phyloP scores from a whole-genome alignment of 2,329 filamentous ascomycete species.

The Botrytis tulipae region DNA sequence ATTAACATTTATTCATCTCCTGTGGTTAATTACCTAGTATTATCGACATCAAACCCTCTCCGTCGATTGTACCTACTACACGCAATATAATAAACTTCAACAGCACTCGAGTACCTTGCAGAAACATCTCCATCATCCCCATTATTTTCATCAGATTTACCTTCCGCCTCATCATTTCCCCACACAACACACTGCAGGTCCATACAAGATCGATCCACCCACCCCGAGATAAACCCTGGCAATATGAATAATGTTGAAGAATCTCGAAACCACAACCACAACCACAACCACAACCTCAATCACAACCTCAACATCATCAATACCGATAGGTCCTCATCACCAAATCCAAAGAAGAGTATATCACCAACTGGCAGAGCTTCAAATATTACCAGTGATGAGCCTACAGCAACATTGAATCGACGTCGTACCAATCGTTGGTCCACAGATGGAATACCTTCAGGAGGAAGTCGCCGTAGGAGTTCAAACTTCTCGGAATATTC shows the following conservation, averaged over 20 bases:
- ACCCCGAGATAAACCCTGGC: background rate
- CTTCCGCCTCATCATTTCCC: constrained; percentile 4
- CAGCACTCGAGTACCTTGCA: constrained; percentile 3
- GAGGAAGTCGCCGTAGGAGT: constrained; percentile 58
- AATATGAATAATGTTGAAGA: constrained; percentile 20
- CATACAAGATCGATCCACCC: constrained; percentile 5
- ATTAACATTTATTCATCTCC: background rate
- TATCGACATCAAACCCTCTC: background rate
- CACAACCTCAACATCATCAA: constrained; percentile 7
- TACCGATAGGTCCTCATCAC: background rate
- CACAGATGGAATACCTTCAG: constrained; percentile 35
- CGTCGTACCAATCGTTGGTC: constrained; percentile 32
- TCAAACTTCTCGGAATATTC: constrained; percentile 78
- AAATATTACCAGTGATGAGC: constrained; percentile 28
- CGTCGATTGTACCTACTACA: background rate
- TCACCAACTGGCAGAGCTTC: constrained; percentile 19
- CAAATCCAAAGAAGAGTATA: constrained; percentile 17
- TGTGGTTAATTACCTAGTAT: background rate
- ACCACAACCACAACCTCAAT: constrained; percentile 16
- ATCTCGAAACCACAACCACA: constrained; percentile 8
- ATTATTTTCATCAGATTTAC: background rate
- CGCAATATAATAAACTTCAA: background rate
- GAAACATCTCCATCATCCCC: background rate
- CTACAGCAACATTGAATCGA: constrained; percentile 26
- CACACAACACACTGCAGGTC: background rate